phyloP scores from a whole-genome alignment of 495 filamentous ascomycete species.

The Penicillium crystallinum region DNA sequence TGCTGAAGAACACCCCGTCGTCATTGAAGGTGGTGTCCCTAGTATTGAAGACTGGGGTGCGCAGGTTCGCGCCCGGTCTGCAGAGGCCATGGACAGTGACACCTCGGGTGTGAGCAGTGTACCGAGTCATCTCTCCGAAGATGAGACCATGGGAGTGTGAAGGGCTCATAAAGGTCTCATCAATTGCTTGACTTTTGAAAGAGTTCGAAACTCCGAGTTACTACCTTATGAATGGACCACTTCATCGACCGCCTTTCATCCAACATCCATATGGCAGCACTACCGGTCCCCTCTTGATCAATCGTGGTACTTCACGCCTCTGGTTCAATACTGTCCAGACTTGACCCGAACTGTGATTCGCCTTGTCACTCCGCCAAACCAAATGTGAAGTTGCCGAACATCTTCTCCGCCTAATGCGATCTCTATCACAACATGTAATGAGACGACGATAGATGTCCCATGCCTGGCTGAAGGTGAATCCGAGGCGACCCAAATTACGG shows the following conservation, averaged over 20 bases:
- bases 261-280: neutral
- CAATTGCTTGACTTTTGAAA: neutral
- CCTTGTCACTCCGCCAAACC: neutral
- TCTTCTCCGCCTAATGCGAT: too few species aligned
- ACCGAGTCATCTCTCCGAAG: constrained; percentile 40
- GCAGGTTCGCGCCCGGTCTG: constrained; percentile 32
- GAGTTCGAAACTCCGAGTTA: neutral
- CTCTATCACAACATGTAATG: too few species aligned
- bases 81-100: constrained; percentile 28
- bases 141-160: constrained; percentile 39
- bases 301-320: neutral
- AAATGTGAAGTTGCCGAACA: too few species aligned
- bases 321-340: neutral
- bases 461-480: neutral
- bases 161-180: neutral
- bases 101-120: constrained; percentile 42
- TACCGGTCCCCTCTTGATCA: neutral
- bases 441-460: too few species aligned
- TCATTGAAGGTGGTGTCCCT: constrained; percentile 67
- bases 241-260: neutral
- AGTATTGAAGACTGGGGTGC: constrained; percentile 63
- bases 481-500: neutral
- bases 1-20: constrained; percentile 59
- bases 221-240: too few species aligned
- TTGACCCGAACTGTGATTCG: neutral